Evolutionary conservation across 2,329 filamentous ascomycete genomes (phyloP).

Genomic region (Allantophomopsis cytisporea): DNA sequence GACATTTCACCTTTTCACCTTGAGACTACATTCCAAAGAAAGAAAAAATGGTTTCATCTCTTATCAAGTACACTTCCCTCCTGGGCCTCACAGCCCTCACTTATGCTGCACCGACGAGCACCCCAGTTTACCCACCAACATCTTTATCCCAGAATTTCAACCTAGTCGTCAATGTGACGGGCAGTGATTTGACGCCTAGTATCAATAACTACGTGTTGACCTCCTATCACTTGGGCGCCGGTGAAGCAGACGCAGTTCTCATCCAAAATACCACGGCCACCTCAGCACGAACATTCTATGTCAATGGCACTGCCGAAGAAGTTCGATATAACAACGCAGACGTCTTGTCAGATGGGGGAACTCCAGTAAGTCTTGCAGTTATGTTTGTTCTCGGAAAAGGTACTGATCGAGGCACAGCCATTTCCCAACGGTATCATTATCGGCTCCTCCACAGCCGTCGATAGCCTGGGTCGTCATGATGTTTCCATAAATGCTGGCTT

Average conservation of each 20-base stretch:
- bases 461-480: neutral
- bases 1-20: too few relatives aligned
- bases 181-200: constrained; percentile 23
- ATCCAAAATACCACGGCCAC: constrained; percentile 5
- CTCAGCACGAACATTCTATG: constrained; percentile 27
- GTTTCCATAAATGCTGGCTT: constrained; percentile 19
- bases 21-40: neutral
- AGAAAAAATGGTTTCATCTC: constrained; percentile 5
- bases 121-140: constrained; percentile 6
- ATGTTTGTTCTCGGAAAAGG: too few relatives aligned
- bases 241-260: constrained; percentile 23
- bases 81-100: constrained; percentile 7
- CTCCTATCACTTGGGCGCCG: constrained; percentile 29
- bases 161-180: constrained; percentile 30
- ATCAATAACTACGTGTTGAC: constrained; percentile 26
- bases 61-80: constrained; percentile 3
- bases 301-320: constrained; percentile 27
- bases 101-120: constrained; percentile 1
- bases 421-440: constrained; percentile 24
- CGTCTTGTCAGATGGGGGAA: constrained; percentile 26
- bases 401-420: neutral
- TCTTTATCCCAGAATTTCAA: constrained; percentile 17
- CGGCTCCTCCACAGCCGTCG: constrained; percentile 14
- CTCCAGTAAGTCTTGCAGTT: constrained; percentile 9
- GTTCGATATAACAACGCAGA: constrained; percentile 16